Evolutionary conservation across 2,329 filamentous ascomycete genomes (phyloP).

Genomic region (Penicillium verrucosum): DNA sequence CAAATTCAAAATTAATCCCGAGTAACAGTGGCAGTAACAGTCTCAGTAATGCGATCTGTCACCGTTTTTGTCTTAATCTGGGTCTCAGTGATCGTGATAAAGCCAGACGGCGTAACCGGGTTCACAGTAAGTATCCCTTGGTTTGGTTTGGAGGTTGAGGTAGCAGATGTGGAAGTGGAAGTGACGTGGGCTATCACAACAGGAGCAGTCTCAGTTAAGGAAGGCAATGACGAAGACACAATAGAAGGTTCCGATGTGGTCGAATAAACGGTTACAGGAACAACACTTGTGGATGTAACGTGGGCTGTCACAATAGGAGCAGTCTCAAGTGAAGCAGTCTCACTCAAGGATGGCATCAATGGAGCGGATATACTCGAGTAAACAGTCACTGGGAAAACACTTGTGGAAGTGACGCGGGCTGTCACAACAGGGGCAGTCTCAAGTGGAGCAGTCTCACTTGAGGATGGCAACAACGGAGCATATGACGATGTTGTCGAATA

Average conservation of each 20-base stretch:
- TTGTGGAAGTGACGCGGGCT: neutral
- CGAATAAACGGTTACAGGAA: neutral
- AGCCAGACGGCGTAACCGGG: slow-evolving; percentile 14
- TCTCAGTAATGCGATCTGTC: slow-evolving; percentile 13
- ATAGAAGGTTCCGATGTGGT: neutral
- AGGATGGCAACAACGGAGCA: neutral
- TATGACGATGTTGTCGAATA: neutral
- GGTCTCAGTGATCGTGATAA: slow-evolving; percentile 14
- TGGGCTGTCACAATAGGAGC: neutral
- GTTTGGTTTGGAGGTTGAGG: neutral
- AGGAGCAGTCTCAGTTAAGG: neutral
- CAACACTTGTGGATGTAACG: neutral
- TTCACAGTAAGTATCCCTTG: slow-evolving; percentile 8
- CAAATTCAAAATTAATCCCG: neutral
- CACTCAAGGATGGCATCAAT: neutral
- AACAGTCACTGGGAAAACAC: neutral
- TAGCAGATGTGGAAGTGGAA: no score
- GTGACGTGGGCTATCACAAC: neutral
- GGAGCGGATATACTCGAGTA: neutral
- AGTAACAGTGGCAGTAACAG: slow-evolving; percentile 7
- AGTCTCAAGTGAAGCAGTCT: neutral
- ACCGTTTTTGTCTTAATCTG: slow-evolving; percentile 14
- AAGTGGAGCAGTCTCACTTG: neutral
- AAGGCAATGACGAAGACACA: neutral
- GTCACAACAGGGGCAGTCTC: neutral